Base-by-base conservation (phyloP, 768 basidiomycete species). In the Boletus rubroflammeus region DNA sequence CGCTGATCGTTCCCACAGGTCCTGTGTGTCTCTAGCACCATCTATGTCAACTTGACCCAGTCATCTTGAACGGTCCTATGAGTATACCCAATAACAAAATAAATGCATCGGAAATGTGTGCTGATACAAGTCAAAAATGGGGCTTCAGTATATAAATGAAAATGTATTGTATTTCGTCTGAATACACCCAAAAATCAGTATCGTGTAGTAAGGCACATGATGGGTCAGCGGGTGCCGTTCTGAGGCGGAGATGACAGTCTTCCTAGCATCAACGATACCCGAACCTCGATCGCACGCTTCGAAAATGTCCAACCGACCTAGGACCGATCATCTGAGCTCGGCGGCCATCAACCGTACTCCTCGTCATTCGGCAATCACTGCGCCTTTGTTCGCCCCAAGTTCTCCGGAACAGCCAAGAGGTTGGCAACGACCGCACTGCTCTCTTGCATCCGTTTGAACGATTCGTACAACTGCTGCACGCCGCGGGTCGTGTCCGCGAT, bases 371-470 rank as follows among this genome's bases (percentile, higher is more conserved):
- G 3, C 47, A 5, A 19, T 53, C 40, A 67, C 26, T 48, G 26
- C 17, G 19, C 29, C 47, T 50, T 67, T 34, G 53, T 46, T 40
- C 57, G 59, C 29, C 62, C 53, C 23, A 44, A 1, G 13, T 26
- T 49, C 28, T 75, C 75, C 3, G 72, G 63, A 0, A 67, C 56
- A 15, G 65, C 52, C 53, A 81, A 53, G 42, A 79, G 62, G 53
- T 73, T 78, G 36, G 70, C 80, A 4, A 80, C 82, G 14, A 82
- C 78, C 28, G 73, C 75, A 9, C 81, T 80, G 57, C 80, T 81
- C 47, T 83, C 83, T 62, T 84, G 81, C 44, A 76, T 75, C 10
- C 79, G 73, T 58, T 80, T 77, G 14, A 80, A 67, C 56, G 74
- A 70, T 19, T 83, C 83, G 51, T 81, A 84, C 21, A 78, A 57